Conservation (phyloP, 495 filamentous ascomycete genomes). For the Lophiotrema nucula region DNA sequence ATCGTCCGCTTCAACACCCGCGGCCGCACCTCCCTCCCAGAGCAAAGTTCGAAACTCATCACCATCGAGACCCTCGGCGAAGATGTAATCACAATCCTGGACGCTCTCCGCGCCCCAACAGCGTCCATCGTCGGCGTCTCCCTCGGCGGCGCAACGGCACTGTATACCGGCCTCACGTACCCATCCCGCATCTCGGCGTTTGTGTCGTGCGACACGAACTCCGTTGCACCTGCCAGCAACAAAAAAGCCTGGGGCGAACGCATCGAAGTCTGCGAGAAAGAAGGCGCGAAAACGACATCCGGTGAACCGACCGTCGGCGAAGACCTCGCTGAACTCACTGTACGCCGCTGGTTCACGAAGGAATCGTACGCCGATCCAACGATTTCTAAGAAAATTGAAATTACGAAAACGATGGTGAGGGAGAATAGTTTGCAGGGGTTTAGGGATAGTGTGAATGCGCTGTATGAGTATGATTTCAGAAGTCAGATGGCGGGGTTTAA, state of each 20-base stretch:
- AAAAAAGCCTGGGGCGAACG: constrained; percentile 74
- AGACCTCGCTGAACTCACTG: constrained; percentile 64
- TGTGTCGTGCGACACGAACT: constrained; percentile 77
- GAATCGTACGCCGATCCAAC: constrained; percentile 53
- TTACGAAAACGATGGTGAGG: constrained; percentile 60
- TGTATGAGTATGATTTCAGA: constrained; percentile 74
- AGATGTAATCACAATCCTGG: constrained; percentile 55
- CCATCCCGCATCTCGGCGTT: constrained; percentile 58
- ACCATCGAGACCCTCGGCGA: constrained; percentile 64
- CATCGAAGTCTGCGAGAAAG: constrained; percentile 62
- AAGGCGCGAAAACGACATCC: constrained; percentile 43
- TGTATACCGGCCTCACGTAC: constrained; percentile 67
- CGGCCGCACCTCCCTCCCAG: constrained; percentile 51
- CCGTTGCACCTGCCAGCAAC: constrained; percentile 64
- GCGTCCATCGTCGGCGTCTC: constrained; percentile 64
- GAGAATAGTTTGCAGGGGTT: constrained; percentile 69
- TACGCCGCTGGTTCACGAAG: constrained; percentile 71
- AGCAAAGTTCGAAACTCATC: constrained; percentile 46
- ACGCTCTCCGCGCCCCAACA: constrained; percentile 37
- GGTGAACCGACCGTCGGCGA: constrained; percentile 56
- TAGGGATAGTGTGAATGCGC: constrained; percentile 63
- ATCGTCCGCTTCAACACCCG: constrained; percentile 71
- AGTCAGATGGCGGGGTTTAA: constrained; percentile 56
- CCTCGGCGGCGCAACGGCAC: constrained; percentile 71
- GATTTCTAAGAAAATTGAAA: constrained; percentile 49